Conservation (phyloP, 352 stramenopile genomes). For the Globisporangium rhizosaccharum region DNA sequence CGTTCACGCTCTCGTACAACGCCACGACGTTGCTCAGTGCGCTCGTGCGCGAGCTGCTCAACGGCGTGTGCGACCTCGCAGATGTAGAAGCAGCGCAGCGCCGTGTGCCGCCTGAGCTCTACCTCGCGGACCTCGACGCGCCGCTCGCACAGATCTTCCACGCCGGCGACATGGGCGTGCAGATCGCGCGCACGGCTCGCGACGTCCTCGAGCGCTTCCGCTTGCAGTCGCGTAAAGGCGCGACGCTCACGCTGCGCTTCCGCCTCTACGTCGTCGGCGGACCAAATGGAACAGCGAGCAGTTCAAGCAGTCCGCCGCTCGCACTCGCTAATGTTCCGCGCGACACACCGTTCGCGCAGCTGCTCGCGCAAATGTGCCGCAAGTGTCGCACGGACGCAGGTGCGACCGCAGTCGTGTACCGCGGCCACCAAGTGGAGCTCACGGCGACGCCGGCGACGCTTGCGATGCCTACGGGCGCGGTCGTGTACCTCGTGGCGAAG, state of each 20-base stretch:
- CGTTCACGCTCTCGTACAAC: constrained; percentile 55
- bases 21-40: constrained; percentile 42
- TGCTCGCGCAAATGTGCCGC: constrained; percentile 37
- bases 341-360: constrained; percentile 26
- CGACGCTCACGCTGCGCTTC: constrained; percentile 37
- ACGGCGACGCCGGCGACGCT: constrained; percentile 23
- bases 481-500: constrained; percentile 43
- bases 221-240: constrained; percentile 32
- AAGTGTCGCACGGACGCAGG: constrained; percentile 26
- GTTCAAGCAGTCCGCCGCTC: constrained; percentile 11
- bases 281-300: constrained; percentile 1
- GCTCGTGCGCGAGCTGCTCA: constrained; percentile 46
- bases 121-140: constrained; percentile 16
- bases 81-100: constrained; percentile 27
- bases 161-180: constrained; percentile 5
- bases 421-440: constrained; percentile 36
- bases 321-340: constrained; percentile 24
- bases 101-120: constrained; percentile 14
- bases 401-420: constrained; percentile 32
- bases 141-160: constrained; percentile 15
- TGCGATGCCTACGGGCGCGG: constrained; percentile 30
- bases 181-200: constrained; percentile 10
- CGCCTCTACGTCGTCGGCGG: constrained; percentile 22
- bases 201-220: constrained; percentile 23
- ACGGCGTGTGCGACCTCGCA: constrained; percentile 38